Conservation (phyloP, 176 grass and related monocot species). For the Tuctoria greenei region DNA sequence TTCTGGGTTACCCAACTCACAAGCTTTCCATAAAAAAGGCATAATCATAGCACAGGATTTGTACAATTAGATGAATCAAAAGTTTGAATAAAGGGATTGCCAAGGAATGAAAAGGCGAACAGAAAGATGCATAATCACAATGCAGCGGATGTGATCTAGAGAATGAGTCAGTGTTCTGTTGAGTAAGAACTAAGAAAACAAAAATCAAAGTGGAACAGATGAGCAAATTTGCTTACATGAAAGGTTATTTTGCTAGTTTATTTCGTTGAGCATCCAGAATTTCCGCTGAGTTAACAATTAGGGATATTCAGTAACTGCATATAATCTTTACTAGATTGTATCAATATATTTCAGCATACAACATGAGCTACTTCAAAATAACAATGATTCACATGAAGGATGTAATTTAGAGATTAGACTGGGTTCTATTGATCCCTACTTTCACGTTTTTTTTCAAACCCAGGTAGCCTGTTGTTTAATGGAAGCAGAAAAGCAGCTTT, state of each 20-base stretch:
- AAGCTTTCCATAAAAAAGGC: not conserved
- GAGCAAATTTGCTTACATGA: not conserved
- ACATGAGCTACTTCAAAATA: not conserved
- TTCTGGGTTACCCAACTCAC: not conserved
- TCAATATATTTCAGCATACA: not conserved
- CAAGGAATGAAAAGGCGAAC: not conserved
- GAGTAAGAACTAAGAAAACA: not conserved
- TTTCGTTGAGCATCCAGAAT: not conserved
- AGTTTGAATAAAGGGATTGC: not conserved
- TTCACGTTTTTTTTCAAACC: too few species aligned
- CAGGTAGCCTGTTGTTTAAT: too few species aligned
- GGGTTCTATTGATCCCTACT: not conserved
- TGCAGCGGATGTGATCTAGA: not conserved
- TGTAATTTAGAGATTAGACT: not conserved
- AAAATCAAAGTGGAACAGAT: not conserved
- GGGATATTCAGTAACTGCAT: not conserved
- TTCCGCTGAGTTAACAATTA: not conserved
- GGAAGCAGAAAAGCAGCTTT: too few species aligned
- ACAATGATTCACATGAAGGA: not conserved
- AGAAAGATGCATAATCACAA: conserved; percentile 4
- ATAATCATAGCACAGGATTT: not conserved
- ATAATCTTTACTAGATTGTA: not conserved
- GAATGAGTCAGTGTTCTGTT: not conserved
- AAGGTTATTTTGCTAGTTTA: not conserved
- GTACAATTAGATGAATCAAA: not conserved